A percentile compares a stretch with the other conserved stretches of the same genome.
Evolutionary conservation across 1,284 basidiomycete species (phyloP).

Genomic region (Neonothopanus nambi): DNA sequence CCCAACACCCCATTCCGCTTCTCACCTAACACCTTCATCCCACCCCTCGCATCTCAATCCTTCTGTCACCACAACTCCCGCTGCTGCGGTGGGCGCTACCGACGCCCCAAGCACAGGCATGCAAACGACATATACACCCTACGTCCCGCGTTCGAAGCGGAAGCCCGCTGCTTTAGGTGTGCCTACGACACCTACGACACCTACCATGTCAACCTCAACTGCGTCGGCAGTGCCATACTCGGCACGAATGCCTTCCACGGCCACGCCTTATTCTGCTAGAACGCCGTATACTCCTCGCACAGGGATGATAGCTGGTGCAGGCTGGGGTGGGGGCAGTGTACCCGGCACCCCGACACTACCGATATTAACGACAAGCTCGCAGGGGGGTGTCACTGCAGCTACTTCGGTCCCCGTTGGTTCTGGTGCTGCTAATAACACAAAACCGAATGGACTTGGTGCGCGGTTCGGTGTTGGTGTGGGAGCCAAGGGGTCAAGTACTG

Average conservation of each 20-base stretch:
- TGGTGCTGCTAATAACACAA: not conserved
- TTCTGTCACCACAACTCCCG: not conserved
- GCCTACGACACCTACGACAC: slow-evolving; percentile 30
- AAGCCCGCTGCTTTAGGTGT: slow-evolving; percentile 32
- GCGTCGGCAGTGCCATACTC: not conserved
- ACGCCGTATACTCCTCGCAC: too few species aligned
- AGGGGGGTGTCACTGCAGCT: slow-evolving; percentile 78
- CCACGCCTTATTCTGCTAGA: too few species aligned
- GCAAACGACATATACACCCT: slow-evolving; percentile 80
- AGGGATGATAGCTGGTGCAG: too few species aligned
- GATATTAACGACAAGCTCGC: slow-evolving; percentile 72
- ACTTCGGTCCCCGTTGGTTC: slow-evolving; percentile 38
- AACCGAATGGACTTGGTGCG: slow-evolving; percentile 8
- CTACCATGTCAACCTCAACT: not conserved
- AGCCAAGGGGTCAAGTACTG: slow-evolving; percentile 34
- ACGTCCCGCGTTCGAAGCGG: slow-evolving; percentile 67
- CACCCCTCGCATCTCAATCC: slow-evolving; percentile 21
- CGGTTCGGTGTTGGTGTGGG: slow-evolving; percentile 19
- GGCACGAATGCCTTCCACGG: too few species aligned
- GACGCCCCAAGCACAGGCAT: slow-evolving; percentile 36
- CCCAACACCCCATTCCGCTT: not conserved
- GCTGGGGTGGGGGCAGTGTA: too few species aligned
- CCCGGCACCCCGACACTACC: slow-evolving; percentile 37
- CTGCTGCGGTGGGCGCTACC: not conserved
- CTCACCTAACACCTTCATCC: not conserved